A percentile compares a stretch with the other conserved stretches of the same genome.
phyloP scores from a whole-genome alignment of 75 land plant species.

The Pinus tabuliformis region DNA sequence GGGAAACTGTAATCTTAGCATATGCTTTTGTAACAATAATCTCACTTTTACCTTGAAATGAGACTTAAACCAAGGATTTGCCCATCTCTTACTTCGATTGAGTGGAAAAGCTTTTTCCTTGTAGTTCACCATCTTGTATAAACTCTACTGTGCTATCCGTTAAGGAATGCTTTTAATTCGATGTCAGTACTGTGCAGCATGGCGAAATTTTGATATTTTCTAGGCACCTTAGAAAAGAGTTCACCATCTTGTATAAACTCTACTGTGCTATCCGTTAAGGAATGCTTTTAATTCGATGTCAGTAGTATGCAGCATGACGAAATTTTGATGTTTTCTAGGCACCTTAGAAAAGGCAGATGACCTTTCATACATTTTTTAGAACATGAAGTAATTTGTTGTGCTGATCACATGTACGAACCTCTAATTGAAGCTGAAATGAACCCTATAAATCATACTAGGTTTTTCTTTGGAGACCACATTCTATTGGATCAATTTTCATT shows the following conservation, averaged over 20 bases:
- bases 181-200: too few relatives aligned
- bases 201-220: too few relatives aligned
- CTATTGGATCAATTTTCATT: not conserved
- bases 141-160: too few relatives aligned
- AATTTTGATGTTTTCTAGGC: not conserved
- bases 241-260: not conserved
- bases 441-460: not conserved
- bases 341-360: not conserved
- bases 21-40: not conserved
- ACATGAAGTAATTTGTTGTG: not conserved
- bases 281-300: too few relatives aligned
- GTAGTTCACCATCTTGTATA: not conserved
- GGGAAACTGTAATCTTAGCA: too few relatives aligned
- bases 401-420: not conserved
- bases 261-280: too few relatives aligned
- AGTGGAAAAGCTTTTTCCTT: not conserved
- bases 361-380: not conserved
- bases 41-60: not conserved
- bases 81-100: not conserved
- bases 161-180: too few relatives aligned
- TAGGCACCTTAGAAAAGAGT: not conserved
- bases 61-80: not conserved
- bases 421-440: not conserved
- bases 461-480: not conserved
- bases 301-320: too few relatives aligned